A percentile compares a stretch with the other conserved stretches of the same genome.
Evolutionary conservation across 257 asterid species (phyloP).

Genomic region (Forsythia viridissima): DNA sequence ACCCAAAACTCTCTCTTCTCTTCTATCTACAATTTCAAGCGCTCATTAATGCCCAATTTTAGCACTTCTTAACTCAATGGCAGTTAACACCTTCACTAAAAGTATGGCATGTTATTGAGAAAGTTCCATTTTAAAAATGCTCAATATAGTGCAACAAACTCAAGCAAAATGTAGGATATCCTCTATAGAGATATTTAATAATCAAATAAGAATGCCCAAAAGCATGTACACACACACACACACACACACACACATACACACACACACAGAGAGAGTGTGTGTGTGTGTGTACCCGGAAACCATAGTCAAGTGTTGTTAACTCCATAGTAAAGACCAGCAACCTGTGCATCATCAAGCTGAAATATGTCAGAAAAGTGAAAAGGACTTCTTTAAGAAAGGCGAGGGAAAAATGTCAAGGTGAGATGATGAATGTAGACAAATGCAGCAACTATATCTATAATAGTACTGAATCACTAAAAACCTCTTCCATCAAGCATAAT

Average conservation of each 20-base stretch:
- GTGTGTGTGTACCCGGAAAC: slow-evolving; percentile 72
- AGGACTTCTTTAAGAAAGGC: slow-evolving; percentile 4
- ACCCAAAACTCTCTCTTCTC: neutral
- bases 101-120: neutral
- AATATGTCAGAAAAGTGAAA: slow-evolving; percentile 30
- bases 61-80: neutral
- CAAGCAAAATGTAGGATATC: neutral
- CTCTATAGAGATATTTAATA: neutral
- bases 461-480: neutral
- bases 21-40: neutral
- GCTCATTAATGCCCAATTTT: neutral
- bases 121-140: neutral
- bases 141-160: neutral
- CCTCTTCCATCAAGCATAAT: neutral
- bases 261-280: slow-evolving; percentile 22
- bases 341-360: slow-evolving; percentile 93
- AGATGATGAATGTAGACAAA: slow-evolving; percentile 17
- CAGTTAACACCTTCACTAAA: neutral
- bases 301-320: slow-evolving; percentile 58
- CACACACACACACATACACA: too few species aligned
- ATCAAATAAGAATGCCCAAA: neutral
- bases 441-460: neutral
- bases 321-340: slow-evolving; percentile 91
- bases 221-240: neutral
- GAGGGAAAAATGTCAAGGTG: slow-evolving; percentile 16